Percentiles rank a stretch among this genome's conserved stretches.
phyloP scores from a whole-genome alignment of 2,329 filamentous ascomycete genomes.

The Fusarium sp. region DNA sequence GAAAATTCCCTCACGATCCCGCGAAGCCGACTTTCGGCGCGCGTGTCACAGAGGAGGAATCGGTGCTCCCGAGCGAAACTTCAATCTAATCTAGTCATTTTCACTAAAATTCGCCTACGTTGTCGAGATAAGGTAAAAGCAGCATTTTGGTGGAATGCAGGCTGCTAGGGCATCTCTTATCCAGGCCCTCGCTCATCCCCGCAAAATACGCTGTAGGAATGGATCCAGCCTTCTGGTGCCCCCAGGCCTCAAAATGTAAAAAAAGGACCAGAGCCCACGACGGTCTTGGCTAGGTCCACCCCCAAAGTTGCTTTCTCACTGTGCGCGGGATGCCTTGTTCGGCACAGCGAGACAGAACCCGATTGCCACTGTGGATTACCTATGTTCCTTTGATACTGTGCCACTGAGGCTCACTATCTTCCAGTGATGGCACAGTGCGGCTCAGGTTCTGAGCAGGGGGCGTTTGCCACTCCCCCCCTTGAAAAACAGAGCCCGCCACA shows the following conservation, averaged over 20 bases:
- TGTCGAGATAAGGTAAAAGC: not conserved
- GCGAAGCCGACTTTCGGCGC: constrained; percentile 8
- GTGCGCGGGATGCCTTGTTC: constrained; percentile 27
- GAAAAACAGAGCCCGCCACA: constrained; percentile 3
- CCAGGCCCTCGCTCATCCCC: constrained; percentile 28
- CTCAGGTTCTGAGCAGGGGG: not conserved
- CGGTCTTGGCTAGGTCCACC: constrained; percentile 9
- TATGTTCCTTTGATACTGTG: constrained; percentile 15
- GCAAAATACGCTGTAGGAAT: constrained; percentile 27
- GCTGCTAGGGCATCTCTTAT: constrained; percentile 17
- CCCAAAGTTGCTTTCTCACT: not conserved
- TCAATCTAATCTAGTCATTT: not conserved
- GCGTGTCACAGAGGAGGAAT: not conserved
- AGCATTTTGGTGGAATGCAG: constrained; percentile 5
- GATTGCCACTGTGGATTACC: constrained; percentile 32
- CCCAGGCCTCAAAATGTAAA: constrained; percentile 18
- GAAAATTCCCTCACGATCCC: constrained; percentile 27
- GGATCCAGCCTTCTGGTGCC: constrained; percentile 13
- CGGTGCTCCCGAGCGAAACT: constrained; percentile 20
- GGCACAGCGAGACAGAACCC: not conserved
- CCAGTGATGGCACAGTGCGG: constrained; percentile 20
- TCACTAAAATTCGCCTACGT: not conserved
- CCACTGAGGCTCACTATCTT: not conserved
- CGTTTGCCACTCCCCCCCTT: constrained; percentile 2
- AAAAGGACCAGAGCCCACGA: constrained; percentile 8